phyloP scores from a whole-genome alignment of 2,329 filamentous ascomycete genomes.

The Paraphoma sp. region DNA sequence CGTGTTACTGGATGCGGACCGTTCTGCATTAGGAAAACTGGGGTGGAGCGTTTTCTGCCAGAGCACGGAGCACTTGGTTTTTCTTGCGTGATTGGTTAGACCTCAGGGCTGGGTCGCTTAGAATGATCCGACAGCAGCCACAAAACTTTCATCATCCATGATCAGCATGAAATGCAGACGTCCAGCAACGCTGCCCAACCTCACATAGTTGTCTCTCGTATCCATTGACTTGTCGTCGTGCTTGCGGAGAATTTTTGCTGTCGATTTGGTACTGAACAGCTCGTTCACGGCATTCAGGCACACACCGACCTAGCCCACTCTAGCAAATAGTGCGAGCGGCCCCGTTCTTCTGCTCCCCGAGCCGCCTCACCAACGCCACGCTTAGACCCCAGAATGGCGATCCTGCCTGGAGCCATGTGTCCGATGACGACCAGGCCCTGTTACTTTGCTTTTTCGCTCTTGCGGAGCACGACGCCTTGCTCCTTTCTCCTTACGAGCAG shows the following conservation, averaged over 20 bases:
- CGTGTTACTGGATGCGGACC: neutral
- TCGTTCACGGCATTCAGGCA: neutral
- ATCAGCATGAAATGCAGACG: neutral
- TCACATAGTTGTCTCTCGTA: neutral
- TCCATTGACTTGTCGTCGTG: neutral
- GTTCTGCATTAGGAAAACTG: neutral
- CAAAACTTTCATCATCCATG: neutral
- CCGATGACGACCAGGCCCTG: neutral
- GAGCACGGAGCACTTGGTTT: neutral
- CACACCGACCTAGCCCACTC: neutral
- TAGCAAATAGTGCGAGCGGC: slow-evolving; percentile 1
- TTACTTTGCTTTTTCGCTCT: neutral
- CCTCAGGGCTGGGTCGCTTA: neutral
- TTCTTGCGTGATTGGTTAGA: neutral
- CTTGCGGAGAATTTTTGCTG: neutral
- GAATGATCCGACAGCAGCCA: neutral
- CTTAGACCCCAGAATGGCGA: slow-evolving; percentile 3
- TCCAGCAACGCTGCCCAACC: neutral
- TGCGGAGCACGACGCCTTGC: neutral
- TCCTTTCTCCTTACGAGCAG: neutral
- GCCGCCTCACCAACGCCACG: slow-evolving; percentile 7
- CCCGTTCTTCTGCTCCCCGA: slow-evolving; percentile 6
- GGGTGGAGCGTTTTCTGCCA: neutral
- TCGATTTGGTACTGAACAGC: neutral
- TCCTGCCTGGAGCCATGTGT: neutral